Evolutionary conservation across 768 basidiomycete species (phyloP), one percentile per base, ranked within the genome.

Genomic region (Pholiota conissans): DNA sequence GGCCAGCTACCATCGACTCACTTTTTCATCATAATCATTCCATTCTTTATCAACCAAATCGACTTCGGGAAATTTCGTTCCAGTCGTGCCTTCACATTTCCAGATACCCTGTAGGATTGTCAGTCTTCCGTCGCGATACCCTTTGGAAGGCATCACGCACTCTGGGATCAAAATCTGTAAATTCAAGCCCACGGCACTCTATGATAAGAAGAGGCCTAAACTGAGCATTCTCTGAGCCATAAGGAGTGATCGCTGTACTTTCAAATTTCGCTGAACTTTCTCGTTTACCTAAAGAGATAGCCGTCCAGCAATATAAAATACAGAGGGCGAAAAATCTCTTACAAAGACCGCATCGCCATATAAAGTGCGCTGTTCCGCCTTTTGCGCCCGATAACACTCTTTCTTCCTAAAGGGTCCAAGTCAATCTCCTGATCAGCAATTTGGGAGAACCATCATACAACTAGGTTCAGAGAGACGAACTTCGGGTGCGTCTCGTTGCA

Each of bases 11-110:
- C 7, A 22, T 30, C 8, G 22, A 45, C 73, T 42, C 59, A 88
- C 93, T 82, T 94, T 93, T 70, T 96, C 93, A 63, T 96, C 93
- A 63, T 96, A 96, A 64, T 95, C 93, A 11, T 78, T 83, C 94
- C 94, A 96, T 68, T 87, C 85, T 3, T 78, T 82, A 26, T 87
- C 84, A 0, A 69, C 70, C 39, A 92, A 74, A 29, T 87, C 85
- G n/a, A 91, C 79, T 2, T 91, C 84, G 8, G 73, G 48, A 66
- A 95, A 95, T 3, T 68, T 54, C 0, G 81, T 81, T 5, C 82
- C 81, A 0, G 77, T 81, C 3, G 67, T 69, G 6, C 94, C 93
- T 40, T 77, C 76, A 63, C 90, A 92, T 65, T 79, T 84, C 93
- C 93, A 96, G 0, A 64, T 72, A 0, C 93, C 93, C 91, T 95